phyloP scores from a whole-genome alignment of 306 rosid genomes.

The Fagus sylvatica region DNA sequence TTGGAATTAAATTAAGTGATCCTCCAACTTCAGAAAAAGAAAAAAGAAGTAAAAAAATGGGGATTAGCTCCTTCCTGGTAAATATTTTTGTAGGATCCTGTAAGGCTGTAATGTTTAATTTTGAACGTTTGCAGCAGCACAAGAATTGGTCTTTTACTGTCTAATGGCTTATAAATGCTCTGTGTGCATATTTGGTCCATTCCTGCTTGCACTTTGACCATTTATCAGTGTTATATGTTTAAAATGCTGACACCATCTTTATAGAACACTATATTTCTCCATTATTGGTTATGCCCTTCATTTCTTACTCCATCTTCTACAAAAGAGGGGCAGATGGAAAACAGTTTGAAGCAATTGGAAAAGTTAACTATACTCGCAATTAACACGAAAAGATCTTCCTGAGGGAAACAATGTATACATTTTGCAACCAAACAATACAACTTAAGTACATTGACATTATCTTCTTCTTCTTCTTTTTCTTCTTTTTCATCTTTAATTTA shows the following conservation, averaged over 20 bases:
- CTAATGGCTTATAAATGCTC: neutral
- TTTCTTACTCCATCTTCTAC: neutral
- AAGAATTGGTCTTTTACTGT: neutral
- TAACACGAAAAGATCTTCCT: too few relatives aligned
- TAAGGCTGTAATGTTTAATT: too few relatives aligned
- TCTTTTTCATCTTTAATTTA: neutral
- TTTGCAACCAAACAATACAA: neutral
- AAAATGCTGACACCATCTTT: neutral
- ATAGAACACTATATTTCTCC: neutral
- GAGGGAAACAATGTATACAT: neutral
- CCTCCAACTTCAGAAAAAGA: too few relatives aligned
- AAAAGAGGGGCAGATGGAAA: neutral
- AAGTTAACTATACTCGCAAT: too few relatives aligned
- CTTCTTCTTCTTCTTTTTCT: too few relatives aligned
- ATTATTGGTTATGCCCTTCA: neutral
- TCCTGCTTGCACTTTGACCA: neutral
- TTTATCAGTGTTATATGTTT: too few relatives aligned
- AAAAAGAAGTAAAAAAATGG: neutral
- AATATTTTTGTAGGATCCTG: neutral
- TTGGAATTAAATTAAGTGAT: too few relatives aligned
- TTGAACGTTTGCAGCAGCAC: neutral
- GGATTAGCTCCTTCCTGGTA: neutral
- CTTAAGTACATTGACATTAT: neutral
- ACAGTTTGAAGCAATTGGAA: slow-evolving; percentile 1
- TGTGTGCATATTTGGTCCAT: too few relatives aligned